Evolutionary conservation across 2,329 filamentous ascomycete genomes (phyloP), one percentile per base, ranked within the genome.

Genomic region (Diaporthe vexans): DNA sequence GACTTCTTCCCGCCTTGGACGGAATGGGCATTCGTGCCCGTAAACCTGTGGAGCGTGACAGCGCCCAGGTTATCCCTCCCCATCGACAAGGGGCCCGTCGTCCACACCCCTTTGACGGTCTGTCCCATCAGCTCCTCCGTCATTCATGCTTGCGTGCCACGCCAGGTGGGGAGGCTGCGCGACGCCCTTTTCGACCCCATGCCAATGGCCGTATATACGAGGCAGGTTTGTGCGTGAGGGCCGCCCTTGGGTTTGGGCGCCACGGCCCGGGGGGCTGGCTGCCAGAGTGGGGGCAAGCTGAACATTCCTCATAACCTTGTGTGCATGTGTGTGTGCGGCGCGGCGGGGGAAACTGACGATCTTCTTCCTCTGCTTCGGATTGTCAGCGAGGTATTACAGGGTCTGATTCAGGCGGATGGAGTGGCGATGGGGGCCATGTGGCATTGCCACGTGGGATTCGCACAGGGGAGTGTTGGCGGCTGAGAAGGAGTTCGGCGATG

Each of bases 401-500:
- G 48, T 26, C 63, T 52, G 63, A 68, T 68, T 68, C 63, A 54
- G n/a, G 48, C 24, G 8, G n/a, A 24, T 40, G 46, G 48, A 24
- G 33, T 24, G 19, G 13, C 19, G 13, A 52, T 37, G 63, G 63
- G 46, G 61, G 61, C 61, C 46, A 67, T 51, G 46, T 52, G 29
- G 46, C 21, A 35, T 33, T n/a, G 63, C 63, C 63, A 67, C 29
- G 63, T 52, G 63, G 43, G 46, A 68, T 54, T 26, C 13, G 48
- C 48, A 1, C 46, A 54, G 48, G 48, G 63, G 63, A 29, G 46
- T 65, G 63, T 54, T 68, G 46, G 46, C 63, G 63, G 48, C 46
- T 21, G n/a, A 52, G 48, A 13, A 17, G 63, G 21, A 35, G 29
- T 11, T 26, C 33, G 33, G 40, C 26, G 48, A 68, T 68, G 15